Evolutionary conservation across 306 rosid genomes (phyloP).

Genomic region (Cucumis melo): DNA sequence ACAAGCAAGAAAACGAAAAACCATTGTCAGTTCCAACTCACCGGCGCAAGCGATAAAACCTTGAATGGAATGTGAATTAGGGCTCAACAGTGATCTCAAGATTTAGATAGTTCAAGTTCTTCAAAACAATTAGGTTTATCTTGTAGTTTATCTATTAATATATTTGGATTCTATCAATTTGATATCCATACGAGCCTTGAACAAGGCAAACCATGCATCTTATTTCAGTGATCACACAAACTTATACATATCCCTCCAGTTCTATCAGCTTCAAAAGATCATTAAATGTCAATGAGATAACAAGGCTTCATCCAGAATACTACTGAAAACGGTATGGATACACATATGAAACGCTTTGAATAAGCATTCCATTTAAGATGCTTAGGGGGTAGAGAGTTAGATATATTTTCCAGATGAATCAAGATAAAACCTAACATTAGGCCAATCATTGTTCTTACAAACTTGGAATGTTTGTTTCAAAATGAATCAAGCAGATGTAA

Average conservation of each 20-base stretch:
- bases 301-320: neutral
- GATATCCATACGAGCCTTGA: neutral
- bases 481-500: neutral
- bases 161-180: too few species aligned
- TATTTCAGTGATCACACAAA: neutral
- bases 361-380: neutral
- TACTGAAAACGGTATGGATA: neutral
- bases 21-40: neutral
- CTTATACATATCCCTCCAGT: neutral
- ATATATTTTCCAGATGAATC: neutral
- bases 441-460: neutral
- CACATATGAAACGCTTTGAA: neutral
- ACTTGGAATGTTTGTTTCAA: neutral
- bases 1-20: conserved; percentile 1
- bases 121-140: too few species aligned
- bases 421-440: neutral
- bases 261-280: neutral
- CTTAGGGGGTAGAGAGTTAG: neutral
- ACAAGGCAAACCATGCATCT: neutral
- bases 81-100: too few species aligned
- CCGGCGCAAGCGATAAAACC: neutral
- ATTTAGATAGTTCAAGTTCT: too few species aligned
- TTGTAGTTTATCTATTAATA: too few species aligned
- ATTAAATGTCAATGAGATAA: neutral
- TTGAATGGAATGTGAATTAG: neutral